Percentiles rank a stretch among this genome's conserved stretches.
Evolutionary conservation across 257 asterid genomes (phyloP).

Genomic region (Nicotiana obtusifolia): DNA sequence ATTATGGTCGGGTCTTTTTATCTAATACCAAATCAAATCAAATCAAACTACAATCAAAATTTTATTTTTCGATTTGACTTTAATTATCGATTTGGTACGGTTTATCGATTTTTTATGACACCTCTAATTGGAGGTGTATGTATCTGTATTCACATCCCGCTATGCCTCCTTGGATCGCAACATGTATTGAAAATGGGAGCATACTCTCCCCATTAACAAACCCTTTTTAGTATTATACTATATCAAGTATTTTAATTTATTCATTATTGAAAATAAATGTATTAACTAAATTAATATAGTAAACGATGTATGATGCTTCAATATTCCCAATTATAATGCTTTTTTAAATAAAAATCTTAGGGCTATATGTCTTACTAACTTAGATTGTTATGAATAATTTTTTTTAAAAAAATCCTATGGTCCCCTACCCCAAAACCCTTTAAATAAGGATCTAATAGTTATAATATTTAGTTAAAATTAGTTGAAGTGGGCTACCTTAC

Average conservation of each 20-base stretch:
- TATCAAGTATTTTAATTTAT: neutral
- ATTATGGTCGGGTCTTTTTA: no score
- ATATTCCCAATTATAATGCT: neutral
- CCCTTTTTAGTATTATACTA: neutral
- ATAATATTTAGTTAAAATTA: neutral
- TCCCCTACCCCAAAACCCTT: neutral
- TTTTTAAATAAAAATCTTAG: neutral
- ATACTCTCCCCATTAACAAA: conserved; percentile 1
- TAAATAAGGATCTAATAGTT: neutral
- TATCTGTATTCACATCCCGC: neutral
- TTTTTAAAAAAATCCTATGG: neutral
- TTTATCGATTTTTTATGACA: no score
- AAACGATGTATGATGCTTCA: neutral
- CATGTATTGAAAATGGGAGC: conserved; percentile 56
- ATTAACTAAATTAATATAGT: neutral
- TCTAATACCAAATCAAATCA: no score
- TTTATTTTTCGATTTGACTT: no score
- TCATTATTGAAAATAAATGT: neutral
- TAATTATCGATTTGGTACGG: no score
- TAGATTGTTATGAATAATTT: neutral
- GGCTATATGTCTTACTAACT: neutral
- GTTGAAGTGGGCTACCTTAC: neutral
- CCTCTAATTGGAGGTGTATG: no score
- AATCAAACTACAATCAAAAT: no score
- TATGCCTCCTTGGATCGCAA: conserved; percentile 45